phyloP scores from a whole-genome alignment of 768 basidiomycete species.

The Boletus sp. region DNA sequence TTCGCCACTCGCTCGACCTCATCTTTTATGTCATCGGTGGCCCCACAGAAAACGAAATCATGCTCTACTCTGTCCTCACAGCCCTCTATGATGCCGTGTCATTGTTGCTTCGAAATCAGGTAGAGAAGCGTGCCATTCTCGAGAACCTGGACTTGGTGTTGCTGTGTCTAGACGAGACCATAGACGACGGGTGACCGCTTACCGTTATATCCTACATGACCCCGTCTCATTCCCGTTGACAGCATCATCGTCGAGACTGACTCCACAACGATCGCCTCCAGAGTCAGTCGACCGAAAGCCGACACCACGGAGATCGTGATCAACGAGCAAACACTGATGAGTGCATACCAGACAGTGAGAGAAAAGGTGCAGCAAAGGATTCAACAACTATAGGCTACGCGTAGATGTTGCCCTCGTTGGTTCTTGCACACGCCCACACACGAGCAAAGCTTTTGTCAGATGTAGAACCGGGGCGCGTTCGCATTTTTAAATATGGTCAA shows the following conservation, averaged over 20 bases:
- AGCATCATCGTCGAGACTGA: constrained; percentile 98
- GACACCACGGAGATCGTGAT: constrained; percentile 96
- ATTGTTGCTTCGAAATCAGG: constrained; percentile 82
- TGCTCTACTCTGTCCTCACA: constrained; percentile 82
- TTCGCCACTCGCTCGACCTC: constrained; percentile 93
- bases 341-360: constrained; percentile 85
- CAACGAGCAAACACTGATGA: constrained; percentile 96
- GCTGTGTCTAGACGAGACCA: constrained; percentile 91
- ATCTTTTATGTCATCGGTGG: constrained; percentile 91
- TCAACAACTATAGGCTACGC: constrained; percentile 57
- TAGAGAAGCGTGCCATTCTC: constrained; percentile 91
- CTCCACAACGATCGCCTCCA: constrained; percentile 88
- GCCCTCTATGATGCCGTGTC: constrained; percentile 85
- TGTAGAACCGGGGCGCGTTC: neutral
- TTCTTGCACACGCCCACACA: neutral
- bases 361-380: constrained; percentile 83
- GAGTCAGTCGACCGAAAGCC: constrained; percentile 88
- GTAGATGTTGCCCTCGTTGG: constrained; percentile 27
- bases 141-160: constrained; percentile 94
- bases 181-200: constrained; percentile 88
- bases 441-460: neutral
- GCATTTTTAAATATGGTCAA: neutral
- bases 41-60: constrained; percentile 89
- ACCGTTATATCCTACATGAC: neutral
- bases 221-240: constrained; percentile 13